phyloP scores from a whole-genome alignment of 805 yeast species.

The Schwanniomyces polymorphus region DNA sequence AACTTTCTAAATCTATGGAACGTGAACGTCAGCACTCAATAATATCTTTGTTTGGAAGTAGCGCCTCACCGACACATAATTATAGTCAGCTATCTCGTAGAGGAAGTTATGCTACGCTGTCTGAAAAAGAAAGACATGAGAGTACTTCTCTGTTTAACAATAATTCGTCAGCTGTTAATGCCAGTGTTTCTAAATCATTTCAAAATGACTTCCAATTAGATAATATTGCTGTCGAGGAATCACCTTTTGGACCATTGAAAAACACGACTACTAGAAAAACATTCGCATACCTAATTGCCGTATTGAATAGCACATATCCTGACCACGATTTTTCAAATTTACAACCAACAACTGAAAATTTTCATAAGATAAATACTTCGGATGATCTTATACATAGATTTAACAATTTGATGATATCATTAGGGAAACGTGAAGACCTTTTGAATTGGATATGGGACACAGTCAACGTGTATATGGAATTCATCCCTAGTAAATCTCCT shows the following conservation, averaged over 20 bases:
- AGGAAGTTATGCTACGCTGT: slow-evolving; percentile 18
- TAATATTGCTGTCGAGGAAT: slow-evolving; percentile 30
- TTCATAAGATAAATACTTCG: slow-evolving; percentile 32
- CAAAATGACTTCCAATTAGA: slow-evolving; percentile 17
- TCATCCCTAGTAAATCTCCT: slow-evolving; percentile 36
- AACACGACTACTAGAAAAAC: slow-evolving; percentile 84
- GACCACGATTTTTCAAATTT: slow-evolving; percentile 91
- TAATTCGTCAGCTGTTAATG: slow-evolving; percentile 3
- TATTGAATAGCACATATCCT: slow-evolving; percentile 88
- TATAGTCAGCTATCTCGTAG: slow-evolving; percentile 14
- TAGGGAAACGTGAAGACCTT: slow-evolving; percentile 41
- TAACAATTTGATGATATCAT: slow-evolving; percentile 67
- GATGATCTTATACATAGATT: slow-evolving; percentile 62
- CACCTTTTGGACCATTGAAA: slow-evolving; percentile 92
- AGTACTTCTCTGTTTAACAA: slow-evolving; percentile 24
- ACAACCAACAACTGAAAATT: slow-evolving; percentile 71
- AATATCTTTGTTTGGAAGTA: slow-evolving; percentile 35
- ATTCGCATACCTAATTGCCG: slow-evolving; percentile 88
- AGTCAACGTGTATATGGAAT: slow-evolving; percentile 78
- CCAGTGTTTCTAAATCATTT: slow-evolving; percentile 20
- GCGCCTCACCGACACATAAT: slow-evolving; percentile 30
- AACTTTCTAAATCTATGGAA: slow-evolving; percentile 37
- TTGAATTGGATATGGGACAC: slow-evolving; percentile 84
- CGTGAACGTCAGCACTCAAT: slow-evolving; percentile 38
- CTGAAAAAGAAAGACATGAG: slow-evolving; percentile 27